phyloP scores from a whole-genome alignment of 352 stramenopile genomes.

The Phytophthora brassicae region DNA sequence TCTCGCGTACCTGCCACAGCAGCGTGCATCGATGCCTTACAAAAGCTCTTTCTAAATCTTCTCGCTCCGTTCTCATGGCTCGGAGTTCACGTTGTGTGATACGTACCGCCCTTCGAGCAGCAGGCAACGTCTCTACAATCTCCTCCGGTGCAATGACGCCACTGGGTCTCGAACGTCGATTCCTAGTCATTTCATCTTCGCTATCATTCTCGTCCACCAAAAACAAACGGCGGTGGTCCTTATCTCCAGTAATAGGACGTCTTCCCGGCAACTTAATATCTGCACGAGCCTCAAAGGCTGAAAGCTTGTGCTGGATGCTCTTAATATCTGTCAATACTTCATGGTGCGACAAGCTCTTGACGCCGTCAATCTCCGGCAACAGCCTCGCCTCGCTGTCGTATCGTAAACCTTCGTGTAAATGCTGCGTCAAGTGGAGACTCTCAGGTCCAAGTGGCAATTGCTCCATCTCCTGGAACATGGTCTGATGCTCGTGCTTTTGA shows the following conservation, averaged over 20 bases:
- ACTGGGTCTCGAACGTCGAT: constrained; percentile 41
- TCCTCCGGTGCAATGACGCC: constrained; percentile 71
- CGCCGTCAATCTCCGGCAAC: constrained; percentile 59
- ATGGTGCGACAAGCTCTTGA: constrained; percentile 46
- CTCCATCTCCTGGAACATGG: constrained; percentile 11
- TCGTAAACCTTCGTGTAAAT: constrained; percentile 31
- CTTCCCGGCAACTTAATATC: constrained; percentile 21
- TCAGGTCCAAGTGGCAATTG: constrained; percentile 30
- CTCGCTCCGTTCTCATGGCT: constrained; percentile 68
- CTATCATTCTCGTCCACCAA: constrained; percentile 30
- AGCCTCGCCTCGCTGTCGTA: constrained; percentile 54
- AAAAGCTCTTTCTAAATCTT: constrained; percentile 77
- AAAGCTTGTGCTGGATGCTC: constrained; percentile 51
- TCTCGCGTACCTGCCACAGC: constrained; percentile 63
- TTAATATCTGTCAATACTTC: constrained; percentile 65
- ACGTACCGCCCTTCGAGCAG: constrained; percentile 64
- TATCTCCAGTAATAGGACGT: constrained; percentile 17
- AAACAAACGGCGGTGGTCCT: constrained; percentile 29
- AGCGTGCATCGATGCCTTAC: constrained; percentile 66
- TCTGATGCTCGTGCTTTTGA: constrained; percentile 50
- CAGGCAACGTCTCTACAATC: constrained; percentile 68
- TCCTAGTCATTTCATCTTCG: constrained; percentile 36
- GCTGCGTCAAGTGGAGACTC: constrained; percentile 38
- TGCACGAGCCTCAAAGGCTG: constrained; percentile 44
- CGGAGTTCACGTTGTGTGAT: constrained; percentile 74